Conservation (phyloP, 495 filamentous ascomycete species). For the Coniosporium apollinis region DNA sequence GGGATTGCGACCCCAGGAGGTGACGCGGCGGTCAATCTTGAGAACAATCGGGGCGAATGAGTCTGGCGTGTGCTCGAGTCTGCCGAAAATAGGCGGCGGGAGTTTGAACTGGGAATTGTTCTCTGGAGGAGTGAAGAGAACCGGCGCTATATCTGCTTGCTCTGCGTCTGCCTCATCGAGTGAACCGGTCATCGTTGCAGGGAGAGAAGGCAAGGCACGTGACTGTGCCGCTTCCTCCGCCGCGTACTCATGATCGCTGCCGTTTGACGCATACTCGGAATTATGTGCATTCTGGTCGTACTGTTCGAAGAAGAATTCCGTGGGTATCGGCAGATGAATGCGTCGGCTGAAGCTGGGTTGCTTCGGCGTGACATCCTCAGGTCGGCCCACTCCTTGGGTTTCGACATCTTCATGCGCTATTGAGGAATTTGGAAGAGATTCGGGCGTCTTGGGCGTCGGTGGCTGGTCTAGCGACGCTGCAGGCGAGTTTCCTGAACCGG, state of each 20-base stretch:
- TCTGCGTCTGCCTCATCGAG: conserved; percentile 2
- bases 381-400: neutral
- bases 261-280: conserved; percentile 18
- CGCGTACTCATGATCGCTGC: conserved; percentile 18
- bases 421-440: conserved; percentile 11
- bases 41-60: conserved; percentile 41
- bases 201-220: conserved; percentile 11
- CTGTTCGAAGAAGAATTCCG: conserved; percentile 22
- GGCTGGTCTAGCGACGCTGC: conserved; percentile 14
- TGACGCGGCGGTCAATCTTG: conserved; percentile 42
- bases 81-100: conserved; percentile 29
- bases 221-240: too few species aligned
- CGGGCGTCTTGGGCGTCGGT: conserved; percentile 20
- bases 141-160: neutral
- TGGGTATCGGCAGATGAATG: conserved; percentile 19
- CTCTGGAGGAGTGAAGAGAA: conserved; percentile 3
- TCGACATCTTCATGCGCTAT: conserved; percentile 3
- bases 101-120: conserved; percentile 13
- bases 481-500: conserved; percentile 16
- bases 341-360: conserved; percentile 16
- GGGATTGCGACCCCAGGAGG: conserved; percentile 56
- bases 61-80: conserved; percentile 24
- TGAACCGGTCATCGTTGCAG: conserved; percentile 4
- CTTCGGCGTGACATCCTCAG: conserved; percentile 13
- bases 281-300: conserved; percentile 19